These are phyloP conservation scores for Globisporangium abappressorium DNA, from an alignment of 352 stramenopile genomes.

Conservation along the genomic window DNA sequence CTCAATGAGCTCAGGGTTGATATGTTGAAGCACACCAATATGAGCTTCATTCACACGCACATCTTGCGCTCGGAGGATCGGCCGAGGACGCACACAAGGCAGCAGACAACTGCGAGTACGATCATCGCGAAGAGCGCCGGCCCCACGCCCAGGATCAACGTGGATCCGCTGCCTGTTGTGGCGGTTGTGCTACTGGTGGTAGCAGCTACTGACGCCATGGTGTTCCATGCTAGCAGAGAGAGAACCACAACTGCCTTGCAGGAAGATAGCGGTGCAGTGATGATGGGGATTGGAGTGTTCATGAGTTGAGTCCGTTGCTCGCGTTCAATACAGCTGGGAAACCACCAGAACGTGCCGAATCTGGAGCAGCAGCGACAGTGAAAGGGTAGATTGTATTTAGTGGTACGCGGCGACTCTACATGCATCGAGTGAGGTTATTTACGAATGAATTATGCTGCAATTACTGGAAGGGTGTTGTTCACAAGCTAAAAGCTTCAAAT, in stretches of 20 bases:
- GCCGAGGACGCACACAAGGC: conserved; percentile 30
- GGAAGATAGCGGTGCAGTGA: not conserved
- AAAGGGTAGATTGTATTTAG: not conserved
- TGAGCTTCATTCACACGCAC: conserved; percentile 5
- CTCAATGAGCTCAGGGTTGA: not conserved
- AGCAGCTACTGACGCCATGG: not conserved
- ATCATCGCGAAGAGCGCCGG: conserved; percentile 37
- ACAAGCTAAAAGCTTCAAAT: not conserved
- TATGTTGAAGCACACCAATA: not conserved
- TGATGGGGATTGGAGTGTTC: not conserved
- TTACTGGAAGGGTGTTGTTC: not conserved
- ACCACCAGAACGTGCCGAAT: not conserved
- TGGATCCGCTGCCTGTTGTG: not conserved
- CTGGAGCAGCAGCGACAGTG: not conserved
- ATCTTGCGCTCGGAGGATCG: conserved; percentile 19
- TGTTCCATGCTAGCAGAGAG: not conserved
- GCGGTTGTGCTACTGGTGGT: not conserved
- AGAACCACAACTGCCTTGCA: not conserved
- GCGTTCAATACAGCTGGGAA: not conserved
- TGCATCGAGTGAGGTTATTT: not conserved
- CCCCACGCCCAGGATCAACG: conserved; percentile 25
- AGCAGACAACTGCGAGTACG: conserved; percentile 28
- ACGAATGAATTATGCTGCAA: not conserved
- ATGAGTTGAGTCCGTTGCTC: not conserved
- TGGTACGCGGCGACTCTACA: not conserved